Base-by-base conservation (phyloP, 371 early-diverging fungal genomes). In the Mortierella polycephala region DNA sequence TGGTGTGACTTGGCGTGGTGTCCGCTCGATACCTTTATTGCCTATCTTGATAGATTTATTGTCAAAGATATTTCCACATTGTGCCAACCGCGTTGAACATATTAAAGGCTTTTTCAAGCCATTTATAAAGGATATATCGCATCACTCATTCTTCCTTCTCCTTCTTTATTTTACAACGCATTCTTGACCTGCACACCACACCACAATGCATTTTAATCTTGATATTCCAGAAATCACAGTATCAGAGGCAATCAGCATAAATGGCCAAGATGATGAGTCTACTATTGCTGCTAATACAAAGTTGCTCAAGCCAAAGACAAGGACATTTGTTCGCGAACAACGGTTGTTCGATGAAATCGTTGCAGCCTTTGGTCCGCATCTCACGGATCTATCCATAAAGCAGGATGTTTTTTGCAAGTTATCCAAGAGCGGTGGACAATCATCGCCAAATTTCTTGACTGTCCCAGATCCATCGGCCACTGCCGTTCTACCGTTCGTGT, bases 1-100 rank as follows among this genome's bases (percentile, higher is more conserved):
- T 89, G 89, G 87, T 89, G 89, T 59, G 83, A 89, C 47, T 62
- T 87, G 56, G 77, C 75, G 54, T 79, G 84, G 56, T 87, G 87
- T 40, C 84, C 83, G 7, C 37, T 88, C 10, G 85, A 85, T 9
- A 64, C 50, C 5, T 87, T 85, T 73, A 60, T 70, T 37, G 62
- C 54, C 2, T 63, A 83, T 50, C 47, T 87, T 37, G 71, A 82
- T 9, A 46, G 60, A 30, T 86, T 71, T 30, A 65, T 83, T 47
- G 67, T 84, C 7, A 49, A 62, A 21, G 75, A 87, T 63, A 49
- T 86, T 45, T 23, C 51, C 7, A 20, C 64, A 6, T 53, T 80
- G 59, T 86, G 86, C 51, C 58, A 50, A 45, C n/a, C 11, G 47
- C n/a, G 10, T 30, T 30, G 30, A 30, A 30, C 30, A 30, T 30